phyloP scores from a whole-genome alignment of 2,329 filamentous ascomycete species.

The Pseudocercospora fuligena region DNA sequence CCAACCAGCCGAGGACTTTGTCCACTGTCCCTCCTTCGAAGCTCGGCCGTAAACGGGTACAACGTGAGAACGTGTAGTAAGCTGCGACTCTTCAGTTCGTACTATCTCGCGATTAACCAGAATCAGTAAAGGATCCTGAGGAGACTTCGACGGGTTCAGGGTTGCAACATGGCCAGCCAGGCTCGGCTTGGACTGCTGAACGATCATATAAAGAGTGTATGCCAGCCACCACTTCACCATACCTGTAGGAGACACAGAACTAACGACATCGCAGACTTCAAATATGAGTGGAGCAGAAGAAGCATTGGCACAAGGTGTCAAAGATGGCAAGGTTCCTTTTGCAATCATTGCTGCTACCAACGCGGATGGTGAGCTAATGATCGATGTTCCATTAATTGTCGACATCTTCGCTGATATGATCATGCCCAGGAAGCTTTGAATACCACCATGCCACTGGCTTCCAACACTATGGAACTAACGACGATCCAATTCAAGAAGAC shows the following conservation, averaged over 20 bases:
- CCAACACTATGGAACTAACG: constrained; percentile 26
- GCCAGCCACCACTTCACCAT: not conserved
- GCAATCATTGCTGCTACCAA: constrained; percentile 38
- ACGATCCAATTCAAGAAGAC: constrained; percentile 37
- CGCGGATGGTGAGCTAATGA: constrained; percentile 28
- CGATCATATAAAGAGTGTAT: constrained; percentile 19
- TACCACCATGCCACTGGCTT: constrained; percentile 39
- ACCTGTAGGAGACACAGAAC: not conserved
- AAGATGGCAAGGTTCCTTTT: constrained; percentile 39
- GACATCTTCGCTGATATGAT: not conserved
- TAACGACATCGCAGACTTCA: constrained; percentile 7
- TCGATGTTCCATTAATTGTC: not conserved
- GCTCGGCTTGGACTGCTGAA: constrained; percentile 9
- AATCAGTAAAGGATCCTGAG: not conserved
- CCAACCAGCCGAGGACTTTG: constrained; percentile 11
- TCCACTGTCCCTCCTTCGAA: not conserved
- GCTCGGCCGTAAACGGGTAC: not conserved
- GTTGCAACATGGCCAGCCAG: not conserved
- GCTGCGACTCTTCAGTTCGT: not conserved
- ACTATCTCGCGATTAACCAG: not conserved
- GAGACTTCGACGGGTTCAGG: not conserved
- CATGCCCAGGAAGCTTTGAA: constrained; percentile 33
- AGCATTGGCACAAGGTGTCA: constrained; percentile 35
- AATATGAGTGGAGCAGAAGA: constrained; percentile 33
- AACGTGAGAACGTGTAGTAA: not conserved